These are phyloP conservation scores for Hypoxylon cercidicola DNA, from an alignment of 495 filamentous ascomycete genomes.

Conservation along the genomic window DNA sequence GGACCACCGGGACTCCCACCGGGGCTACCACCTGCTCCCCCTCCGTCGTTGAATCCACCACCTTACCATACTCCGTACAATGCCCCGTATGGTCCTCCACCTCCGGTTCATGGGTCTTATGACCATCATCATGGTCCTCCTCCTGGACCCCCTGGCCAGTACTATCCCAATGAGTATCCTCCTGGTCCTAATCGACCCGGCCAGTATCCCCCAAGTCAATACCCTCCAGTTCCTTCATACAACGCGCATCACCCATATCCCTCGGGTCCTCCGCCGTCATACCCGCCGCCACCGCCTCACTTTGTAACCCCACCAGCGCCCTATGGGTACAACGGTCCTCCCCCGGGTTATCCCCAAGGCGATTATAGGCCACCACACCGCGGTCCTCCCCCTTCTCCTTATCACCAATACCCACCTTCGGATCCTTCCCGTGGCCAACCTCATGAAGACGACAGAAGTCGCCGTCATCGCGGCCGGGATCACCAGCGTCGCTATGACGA, in stretches of 20 bases:
- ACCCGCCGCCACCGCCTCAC: constrained; percentile 38
- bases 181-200: constrained; percentile 20
- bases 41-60: constrained; percentile 44
- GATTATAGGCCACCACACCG: constrained; percentile 36
- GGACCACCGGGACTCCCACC: constrained; percentile 36
- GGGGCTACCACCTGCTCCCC: constrained; percentile 41
- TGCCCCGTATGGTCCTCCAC: constrained; percentile 34
- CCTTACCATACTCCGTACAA: constrained; percentile 44
- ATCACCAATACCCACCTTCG: constrained; percentile 26
- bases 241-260: constrained; percentile 34
- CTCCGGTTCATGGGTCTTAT: constrained; percentile 30
- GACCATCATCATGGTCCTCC: constrained; percentile 28
- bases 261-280: constrained; percentile 32
- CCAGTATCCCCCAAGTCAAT: constrained; percentile 29
- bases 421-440: constrained; percentile 25
- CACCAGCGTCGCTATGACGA: constrained; percentile 34
- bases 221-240: constrained; percentile 30
- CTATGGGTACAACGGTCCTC: constrained; percentile 44
- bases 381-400: constrained; percentile 23
- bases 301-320: constrained; percentile 32
- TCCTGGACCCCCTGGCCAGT: constrained; percentile 27
- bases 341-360: constrained; percentile 46
- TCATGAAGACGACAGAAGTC: constrained; percentile 35
- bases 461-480: constrained; percentile 28
- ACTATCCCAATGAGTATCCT: constrained; percentile 25